A percentile compares a stretch with the other conserved stretches of the same genome.
Evolutionary conservation across 192 early-diverging fungal genomes (phyloP).

Genomic region (Funneliformis geosporum): DNA sequence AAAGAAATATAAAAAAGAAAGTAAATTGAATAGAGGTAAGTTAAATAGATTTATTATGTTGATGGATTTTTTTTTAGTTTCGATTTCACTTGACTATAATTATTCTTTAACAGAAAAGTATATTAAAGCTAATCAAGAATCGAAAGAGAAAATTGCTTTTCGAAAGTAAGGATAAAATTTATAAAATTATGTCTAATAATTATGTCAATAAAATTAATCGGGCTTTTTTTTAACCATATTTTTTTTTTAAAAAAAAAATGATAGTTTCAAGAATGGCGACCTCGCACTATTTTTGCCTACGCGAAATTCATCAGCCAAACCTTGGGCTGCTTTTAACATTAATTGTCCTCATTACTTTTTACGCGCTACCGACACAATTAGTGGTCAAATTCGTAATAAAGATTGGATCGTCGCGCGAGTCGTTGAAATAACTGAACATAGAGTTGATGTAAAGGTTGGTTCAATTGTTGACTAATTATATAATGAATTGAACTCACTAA

Average conservation of each 20-base stretch:
- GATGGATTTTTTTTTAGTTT: not conserved
- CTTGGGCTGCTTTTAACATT: constrained; percentile 63
- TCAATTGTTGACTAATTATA: not conserved
- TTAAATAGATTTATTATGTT: not conserved
- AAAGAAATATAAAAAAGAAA: constrained; percentile 37
- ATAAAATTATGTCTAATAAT: not conserved
- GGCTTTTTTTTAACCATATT: not conserved
- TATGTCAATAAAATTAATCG: not conserved
- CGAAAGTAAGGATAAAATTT: constrained; percentile 45
- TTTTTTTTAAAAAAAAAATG: not conserved
- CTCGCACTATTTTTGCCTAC: constrained; percentile 59
- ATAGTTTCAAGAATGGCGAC: constrained; percentile 58
- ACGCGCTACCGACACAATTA: constrained; percentile 41
- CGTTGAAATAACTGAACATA: constrained; percentile 47
- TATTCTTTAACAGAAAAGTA: constrained; percentile 48
- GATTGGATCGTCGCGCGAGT: constrained; percentile 59
- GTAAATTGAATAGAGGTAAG: constrained; percentile 41
- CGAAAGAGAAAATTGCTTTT: constrained; percentile 60
- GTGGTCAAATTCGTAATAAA: constrained; percentile 39
- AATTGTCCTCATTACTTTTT: constrained; percentile 59
- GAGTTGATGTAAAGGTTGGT: constrained; percentile 45
- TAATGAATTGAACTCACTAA: not conserved
- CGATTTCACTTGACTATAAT: not conserved
- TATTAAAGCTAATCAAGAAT: constrained; percentile 34
- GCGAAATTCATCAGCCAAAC: constrained; percentile 51